Evolutionary conservation across 176 grass and related monocot species (phyloP), one percentile per base, ranked within the genome.

Genomic region (Ananas comosus): DNA sequence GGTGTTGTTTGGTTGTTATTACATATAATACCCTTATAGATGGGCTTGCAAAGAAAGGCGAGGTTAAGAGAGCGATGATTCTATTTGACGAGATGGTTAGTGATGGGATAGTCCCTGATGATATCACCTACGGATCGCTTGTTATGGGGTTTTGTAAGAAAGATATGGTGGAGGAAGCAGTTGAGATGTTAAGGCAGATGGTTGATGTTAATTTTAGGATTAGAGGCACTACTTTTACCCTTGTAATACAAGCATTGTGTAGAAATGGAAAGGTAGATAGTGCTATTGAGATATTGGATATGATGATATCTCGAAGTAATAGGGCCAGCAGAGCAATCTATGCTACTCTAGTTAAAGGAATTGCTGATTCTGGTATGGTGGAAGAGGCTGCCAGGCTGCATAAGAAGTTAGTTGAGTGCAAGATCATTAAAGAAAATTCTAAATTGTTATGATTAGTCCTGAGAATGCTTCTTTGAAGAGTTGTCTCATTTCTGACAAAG

Each of bases 21-120:
- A 87, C 88, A 21, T 91, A 87, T 74, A 91, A 91, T 63, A 91
- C 84, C 18, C 69, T 91, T 64, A 87, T 91, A 64, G 88, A 91
- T 84, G 81, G 75, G 67, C 73, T 91, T 67, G 84, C 88, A 65
- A 91, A 87, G 29, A 87, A 76, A 71, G 88, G 71, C 29, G 75
- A 79, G 53, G 51, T 87, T 67, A 77, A 71, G 70, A 79, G 71
- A 77, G 78, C 81, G 68, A 68, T 87, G 81, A 24, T 24, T 84
- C 65, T 91, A 65, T 87, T 87, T 64, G 29, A 91, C 74, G 81
- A 91, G 79, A 91, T 91, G 88, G 25, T 73, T 18, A 72, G 22
- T 67, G 84, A 84, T 64, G 79, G 75, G 49, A 87, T 91, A 64
- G 51, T 33, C 71, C 88, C 88, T 12, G 84, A 91, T 79, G 79